Evolutionary conservation across 1,139 yeast genomes (phyloP).

Genomic region (Sugiyamaella castrensis): DNA sequence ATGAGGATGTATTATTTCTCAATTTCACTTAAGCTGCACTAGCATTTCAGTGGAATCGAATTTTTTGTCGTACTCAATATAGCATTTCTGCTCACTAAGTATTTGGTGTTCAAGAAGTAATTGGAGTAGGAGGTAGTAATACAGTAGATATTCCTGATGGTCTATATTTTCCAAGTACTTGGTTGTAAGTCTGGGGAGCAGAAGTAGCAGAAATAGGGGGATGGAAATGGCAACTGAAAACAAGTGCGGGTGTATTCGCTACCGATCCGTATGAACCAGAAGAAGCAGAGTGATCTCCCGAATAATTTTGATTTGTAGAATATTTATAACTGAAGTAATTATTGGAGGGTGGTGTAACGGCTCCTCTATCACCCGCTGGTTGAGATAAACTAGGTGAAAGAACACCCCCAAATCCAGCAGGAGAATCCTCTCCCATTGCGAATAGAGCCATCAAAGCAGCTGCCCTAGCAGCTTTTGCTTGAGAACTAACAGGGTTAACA

Average conservation of each 20-base stretch:
- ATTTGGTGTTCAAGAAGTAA: neutral
- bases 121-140: slow-evolving; percentile 5
- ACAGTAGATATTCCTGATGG: slow-evolving; percentile 3
- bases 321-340: too few species aligned
- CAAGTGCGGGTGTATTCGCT: too few species aligned
- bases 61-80: neutral
- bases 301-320: too few species aligned
- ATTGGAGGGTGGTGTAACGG: too few species aligned
- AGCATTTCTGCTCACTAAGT: slow-evolving; percentile 3
- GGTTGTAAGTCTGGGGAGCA: neutral
- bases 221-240: slow-evolving; percentile 1
- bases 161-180: neutral
- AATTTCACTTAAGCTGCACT: too few species aligned
- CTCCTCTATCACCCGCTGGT: neutral
- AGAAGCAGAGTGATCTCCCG: too few species aligned
- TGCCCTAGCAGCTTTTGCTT: too few species aligned
- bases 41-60: neutral
- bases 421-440: neutral
- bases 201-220: neutral
- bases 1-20: too few species aligned
- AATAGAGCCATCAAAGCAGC: neutral
- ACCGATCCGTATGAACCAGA: too few species aligned
- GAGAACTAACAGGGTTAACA: too few species aligned
- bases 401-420: too few species aligned
- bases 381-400: neutral